Base-by-base conservation (phyloP, 2,329 filamentous ascomycete genomes). In the Xylaria hypoxylon region DNA sequence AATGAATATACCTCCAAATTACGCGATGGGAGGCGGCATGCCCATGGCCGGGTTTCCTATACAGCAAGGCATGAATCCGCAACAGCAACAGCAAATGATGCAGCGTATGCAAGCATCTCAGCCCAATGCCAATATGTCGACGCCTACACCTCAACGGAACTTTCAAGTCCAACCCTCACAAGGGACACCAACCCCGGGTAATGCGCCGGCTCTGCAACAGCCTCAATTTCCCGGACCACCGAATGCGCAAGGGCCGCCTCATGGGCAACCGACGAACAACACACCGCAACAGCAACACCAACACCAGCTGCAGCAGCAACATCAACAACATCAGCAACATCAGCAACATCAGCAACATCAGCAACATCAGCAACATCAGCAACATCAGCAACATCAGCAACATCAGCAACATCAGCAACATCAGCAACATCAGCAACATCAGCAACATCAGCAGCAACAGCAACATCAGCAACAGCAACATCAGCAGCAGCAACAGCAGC, bases 11-110 rank as follows among this genome's bases (percentile, higher is more conserved):
- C 79, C 81, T 56, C 79, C 79, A 57, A 87, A 84, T 75, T 89
- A 88, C 72, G 86, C 87, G 81, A 88, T 89, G 82, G 77, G 78
- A 40, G 77, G 77, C 66, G 79, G 82, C 66, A 76, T 82, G 73
- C 80, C 80, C 69, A 87, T 87, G 82, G 79, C 82, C 47, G 82
- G 84, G 24, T 89, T 85, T 72, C 82, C 83, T 45, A 87, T 89
- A 84, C 86, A 84, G 65, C 79, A 84, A 61, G 77, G 81, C 59
- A 83, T 87, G 79, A 80, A 82, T 59, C 83, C 80, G 44, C 76
- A 77, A 59, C 77, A 79, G n/a, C 79, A 80, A 57, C 80, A 78
- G 56, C 72, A 72, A 48, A 81, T 83, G 77, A 82, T 82, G 77
- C 83, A 84, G 60, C 82, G 82, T 48, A 79, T 82, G 76, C 79